Evolutionary conservation across 2,329 filamentous ascomycete species (phyloP).

Genomic region (Lachnellula hyalina): DNA sequence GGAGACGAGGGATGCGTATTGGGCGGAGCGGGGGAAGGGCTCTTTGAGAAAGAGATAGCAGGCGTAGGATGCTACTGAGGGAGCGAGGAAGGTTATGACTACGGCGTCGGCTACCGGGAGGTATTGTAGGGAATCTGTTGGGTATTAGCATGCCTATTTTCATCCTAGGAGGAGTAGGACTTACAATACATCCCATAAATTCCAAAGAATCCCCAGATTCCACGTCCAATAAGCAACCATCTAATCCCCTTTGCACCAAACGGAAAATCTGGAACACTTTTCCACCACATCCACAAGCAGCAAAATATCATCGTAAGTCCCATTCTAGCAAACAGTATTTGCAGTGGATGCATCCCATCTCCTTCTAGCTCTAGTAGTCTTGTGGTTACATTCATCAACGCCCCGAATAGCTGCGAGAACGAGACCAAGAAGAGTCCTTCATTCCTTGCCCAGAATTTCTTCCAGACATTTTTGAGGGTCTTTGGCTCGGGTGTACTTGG

Average conservation of each 20-base stretch:
- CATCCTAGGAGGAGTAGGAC: slow-evolving; percentile 2
- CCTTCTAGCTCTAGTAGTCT: slow-evolving; percentile 68
- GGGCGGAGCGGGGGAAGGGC: slow-evolving; percentile 71
- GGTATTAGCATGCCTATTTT: background rate
- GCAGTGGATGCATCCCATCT: slow-evolving; percentile 72
- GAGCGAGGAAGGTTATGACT: slow-evolving; percentile 82
- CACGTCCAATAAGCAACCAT: slow-evolving; percentile 61
- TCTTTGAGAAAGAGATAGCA: slow-evolving; percentile 72
- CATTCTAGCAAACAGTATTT: slow-evolving; percentile 80
- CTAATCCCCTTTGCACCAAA: slow-evolving; percentile 64
- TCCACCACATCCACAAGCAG: slow-evolving; percentile 68
- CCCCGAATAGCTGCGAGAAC: slow-evolving; percentile 72
- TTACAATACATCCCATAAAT: slow-evolving; percentile 57
- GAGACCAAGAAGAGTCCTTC: slow-evolving; percentile 70
- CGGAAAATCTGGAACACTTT: slow-evolving; percentile 61
- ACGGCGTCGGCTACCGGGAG: slow-evolving; percentile 82
- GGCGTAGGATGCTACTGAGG: slow-evolving; percentile 71
- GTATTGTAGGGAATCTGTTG: slow-evolving; percentile 60
- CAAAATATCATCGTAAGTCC: slow-evolving; percentile 63
- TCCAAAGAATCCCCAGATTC: slow-evolving; percentile 68
- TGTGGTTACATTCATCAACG: slow-evolving; percentile 79
- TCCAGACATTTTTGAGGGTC: background rate
- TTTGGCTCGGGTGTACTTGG: background rate
- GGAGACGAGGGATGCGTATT: slow-evolving; percentile 69
- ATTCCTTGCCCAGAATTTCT: slow-evolving; percentile 57